Conservation (phyloP, 441 rosid genomes). For the California macrophylla region DNA sequence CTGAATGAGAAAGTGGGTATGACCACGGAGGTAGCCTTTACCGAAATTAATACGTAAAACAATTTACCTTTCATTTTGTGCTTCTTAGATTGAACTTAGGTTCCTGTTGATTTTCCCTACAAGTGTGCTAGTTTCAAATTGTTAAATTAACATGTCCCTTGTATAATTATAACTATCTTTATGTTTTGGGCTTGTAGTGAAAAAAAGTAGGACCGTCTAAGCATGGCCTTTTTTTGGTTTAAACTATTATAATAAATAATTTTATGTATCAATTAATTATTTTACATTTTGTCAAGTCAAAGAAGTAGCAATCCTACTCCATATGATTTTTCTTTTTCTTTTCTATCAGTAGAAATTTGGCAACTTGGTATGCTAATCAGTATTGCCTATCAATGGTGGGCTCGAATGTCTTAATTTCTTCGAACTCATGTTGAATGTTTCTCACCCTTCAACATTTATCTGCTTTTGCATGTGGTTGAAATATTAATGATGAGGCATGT, state of each 20-base stretch:
- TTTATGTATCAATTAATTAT: neutral
- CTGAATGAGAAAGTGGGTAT: neutral
- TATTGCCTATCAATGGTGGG: neutral
- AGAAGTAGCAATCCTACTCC: conserved; percentile 1
- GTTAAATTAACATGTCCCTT: neutral
- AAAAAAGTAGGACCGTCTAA: neutral
- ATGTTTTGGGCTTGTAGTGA: neutral
- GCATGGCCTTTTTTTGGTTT: neutral
- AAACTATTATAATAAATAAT: neutral
- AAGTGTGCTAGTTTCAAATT: neutral
- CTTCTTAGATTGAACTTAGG: neutral
- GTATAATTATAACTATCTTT: neutral
- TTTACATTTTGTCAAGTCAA: neutral
- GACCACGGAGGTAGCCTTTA: neutral
- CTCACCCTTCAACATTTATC: neutral
- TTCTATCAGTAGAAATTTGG: neutral
- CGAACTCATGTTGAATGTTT: conserved; percentile 3
- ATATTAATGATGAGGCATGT: neutral
- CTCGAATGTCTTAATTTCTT: neutral
- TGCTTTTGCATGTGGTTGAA: conserved; percentile 3
- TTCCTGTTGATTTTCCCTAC: neutral
- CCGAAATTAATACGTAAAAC: neutral
- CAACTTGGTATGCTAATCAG: neutral
- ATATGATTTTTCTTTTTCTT: neutral
- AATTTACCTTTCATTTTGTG: neutral